Evolutionary conservation across 805 yeast genomes (phyloP).

Genomic region (Lipomyces orientalis): DNA sequence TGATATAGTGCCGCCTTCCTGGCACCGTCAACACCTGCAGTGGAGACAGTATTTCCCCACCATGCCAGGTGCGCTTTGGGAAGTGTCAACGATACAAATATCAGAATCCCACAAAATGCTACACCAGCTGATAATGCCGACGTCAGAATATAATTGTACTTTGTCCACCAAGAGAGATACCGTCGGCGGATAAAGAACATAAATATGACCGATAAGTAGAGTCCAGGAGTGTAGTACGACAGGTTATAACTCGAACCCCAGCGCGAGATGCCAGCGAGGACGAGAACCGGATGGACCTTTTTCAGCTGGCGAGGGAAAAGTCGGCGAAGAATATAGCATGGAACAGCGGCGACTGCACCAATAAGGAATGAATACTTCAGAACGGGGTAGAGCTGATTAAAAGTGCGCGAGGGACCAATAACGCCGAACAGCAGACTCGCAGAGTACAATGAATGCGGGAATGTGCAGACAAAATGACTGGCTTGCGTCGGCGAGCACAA

Average conservation of each 20-base stretch:
- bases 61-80: slow-evolving; percentile 54
- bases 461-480: slow-evolving; percentile 52
- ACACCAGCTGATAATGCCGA: slow-evolving; percentile 67
- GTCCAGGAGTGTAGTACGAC: slow-evolving; percentile 34
- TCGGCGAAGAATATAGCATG: slow-evolving; percentile 21
- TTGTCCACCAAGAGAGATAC: slow-evolving; percentile 61
- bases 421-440: slow-evolving; percentile 64
- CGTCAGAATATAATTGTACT: slow-evolving; percentile 57
- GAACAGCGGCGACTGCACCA: slow-evolving; percentile 33
- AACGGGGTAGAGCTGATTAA: slow-evolving; percentile 36
- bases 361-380: slow-evolving; percentile 35
- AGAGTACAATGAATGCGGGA: slow-evolving; percentile 51
- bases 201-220: slow-evolving; percentile 48
- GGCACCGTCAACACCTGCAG: slow-evolving; percentile 38
- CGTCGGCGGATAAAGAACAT: slow-evolving; percentile 51
- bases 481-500: slow-evolving; percentile 49
- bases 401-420: slow-evolving; percentile 61
- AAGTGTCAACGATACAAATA: slow-evolving; percentile 60
- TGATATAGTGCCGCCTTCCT: slow-evolving; percentile 16
- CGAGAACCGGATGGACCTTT: slow-evolving; percentile 28
- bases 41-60: slow-evolving; percentile 67
- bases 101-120: slow-evolving; percentile 62
- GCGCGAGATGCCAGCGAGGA: slow-evolving; percentile 25
- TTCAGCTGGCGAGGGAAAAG: slow-evolving; percentile 16
- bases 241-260: slow-evolving; percentile 28